Base-by-base conservation (phyloP, 2,329 filamentous ascomycete species). In the Penicillium sp. region DNA sequence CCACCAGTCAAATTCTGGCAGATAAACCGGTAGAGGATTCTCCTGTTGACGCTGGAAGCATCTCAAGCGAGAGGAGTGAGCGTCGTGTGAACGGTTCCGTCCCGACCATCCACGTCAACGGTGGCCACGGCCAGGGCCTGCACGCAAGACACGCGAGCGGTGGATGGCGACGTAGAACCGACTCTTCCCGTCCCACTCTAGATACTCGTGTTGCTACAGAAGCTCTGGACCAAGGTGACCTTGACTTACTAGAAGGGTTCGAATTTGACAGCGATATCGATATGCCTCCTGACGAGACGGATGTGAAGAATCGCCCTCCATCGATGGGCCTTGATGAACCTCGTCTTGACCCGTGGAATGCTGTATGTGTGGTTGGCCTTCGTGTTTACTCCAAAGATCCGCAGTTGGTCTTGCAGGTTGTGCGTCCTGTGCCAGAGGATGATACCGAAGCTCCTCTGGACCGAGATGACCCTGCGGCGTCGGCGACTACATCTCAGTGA, bases 351-450 rank as follows among this genome's bases (percentile, higher is more conserved):
- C 83, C 83, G 0, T 87, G 84, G 84, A 85, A 86, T 64, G 84
- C 84, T 0, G 78, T 86, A 1, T 85, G 82, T 60, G 83, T 86
- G 17, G 78, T 86, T 5, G 84, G 84, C 0, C 69, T 87, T 31
- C 75, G 83, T 6, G 83, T 87, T 0, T 86, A 84, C 65, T 81
- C 78, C 10, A 79, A 82, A 58, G 80, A 83, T 60, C 73, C 73
- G 6, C 69, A 71, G 42, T 77, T 85, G 37, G 78, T 74, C 3
- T 77, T 87, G 19, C 77, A 81, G 61, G 82, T 85, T 9, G 72
- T 83, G n/a, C 78, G 76, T 53, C 75, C 78, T 8, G 71, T 76
- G 47, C 63, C 71, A 6, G 71, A 77, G 25, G 67, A 74, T 48
- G 75, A 76, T 50, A 63, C 63, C 3, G 73, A 77, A 57, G 72